These are phyloP conservation scores for Takashimella koratensis DNA, from an alignment of 1,284 basidiomycete genomes.

Conservation along the genomic window DNA sequence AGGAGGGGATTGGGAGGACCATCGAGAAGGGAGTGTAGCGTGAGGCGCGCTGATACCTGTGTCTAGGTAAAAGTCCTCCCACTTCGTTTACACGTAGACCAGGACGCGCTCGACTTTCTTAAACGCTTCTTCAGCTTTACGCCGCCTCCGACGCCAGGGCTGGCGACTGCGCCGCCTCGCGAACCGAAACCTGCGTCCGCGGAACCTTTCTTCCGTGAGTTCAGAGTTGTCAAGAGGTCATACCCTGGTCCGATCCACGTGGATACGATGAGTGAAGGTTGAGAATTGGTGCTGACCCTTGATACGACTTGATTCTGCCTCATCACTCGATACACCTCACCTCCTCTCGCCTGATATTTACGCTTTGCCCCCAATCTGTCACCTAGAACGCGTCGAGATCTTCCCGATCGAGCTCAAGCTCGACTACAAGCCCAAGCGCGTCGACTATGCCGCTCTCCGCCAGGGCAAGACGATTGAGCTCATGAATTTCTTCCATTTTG, in stretches of 20 bases:
- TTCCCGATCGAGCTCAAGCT: constrained; percentile 78
- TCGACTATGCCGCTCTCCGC: constrained; percentile 87
- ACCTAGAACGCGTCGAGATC: constrained; percentile 46
- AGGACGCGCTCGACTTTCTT: constrained; percentile 96
- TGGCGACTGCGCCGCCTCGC: constrained; percentile 32
- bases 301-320: no score
- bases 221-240: no score
- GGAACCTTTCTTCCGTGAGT: constrained; percentile 49
- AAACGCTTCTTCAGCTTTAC: constrained; percentile 94
- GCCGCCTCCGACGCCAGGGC: constrained; percentile 55
- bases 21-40: no score
- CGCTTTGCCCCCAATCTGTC: background rate
- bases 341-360: background rate
- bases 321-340: no score
- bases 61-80: constrained; percentile 79
- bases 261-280: no score
- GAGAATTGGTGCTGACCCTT: no score
- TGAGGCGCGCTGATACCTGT: no score
- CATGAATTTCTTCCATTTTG: constrained; percentile 99
- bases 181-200: constrained; percentile 48
- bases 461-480: constrained; percentile 91
- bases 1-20: no score
- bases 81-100: constrained; percentile 88
- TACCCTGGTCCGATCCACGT: no score
- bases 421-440: constrained; percentile 96